phyloP scores from a whole-genome alignment of 2,329 filamentous ascomycete genomes.

The Aspergillus sp. region DNA sequence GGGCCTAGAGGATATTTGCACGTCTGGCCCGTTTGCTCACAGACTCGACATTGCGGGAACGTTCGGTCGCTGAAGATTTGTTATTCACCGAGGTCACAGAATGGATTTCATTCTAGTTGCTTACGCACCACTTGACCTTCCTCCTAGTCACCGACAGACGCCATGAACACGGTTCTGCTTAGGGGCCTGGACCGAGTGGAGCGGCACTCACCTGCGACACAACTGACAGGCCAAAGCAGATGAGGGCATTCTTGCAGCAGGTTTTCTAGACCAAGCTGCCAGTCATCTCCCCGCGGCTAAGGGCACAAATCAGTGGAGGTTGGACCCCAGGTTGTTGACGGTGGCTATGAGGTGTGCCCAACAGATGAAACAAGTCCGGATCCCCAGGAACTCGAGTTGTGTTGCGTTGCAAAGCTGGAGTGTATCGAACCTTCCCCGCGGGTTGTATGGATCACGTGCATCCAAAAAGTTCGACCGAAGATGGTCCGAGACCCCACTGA shows the following conservation, averaged over 20 bases:
- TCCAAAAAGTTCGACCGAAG: background rate
- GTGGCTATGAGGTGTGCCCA: background rate
- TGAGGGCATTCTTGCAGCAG: background rate
- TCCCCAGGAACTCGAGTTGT: no score
- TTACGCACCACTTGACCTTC: background rate
- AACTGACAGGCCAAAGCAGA: background rate
- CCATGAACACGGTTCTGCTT: background rate
- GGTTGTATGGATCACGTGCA: background rate
- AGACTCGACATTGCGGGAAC: conserved; percentile 16
- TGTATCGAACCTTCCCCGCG: background rate
- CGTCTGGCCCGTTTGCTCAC: conserved; percentile 16
- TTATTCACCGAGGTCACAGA: background rate
- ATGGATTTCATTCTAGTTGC: background rate
- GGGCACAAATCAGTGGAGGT: no score
- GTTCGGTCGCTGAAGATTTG: background rate
- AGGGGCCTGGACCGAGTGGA: background rate
- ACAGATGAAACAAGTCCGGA: no score
- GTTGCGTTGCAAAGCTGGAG: no score
- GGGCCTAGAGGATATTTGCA: conserved; percentile 27
- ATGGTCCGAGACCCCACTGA: background rate
- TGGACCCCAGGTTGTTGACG: background rate
- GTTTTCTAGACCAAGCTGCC: no score
- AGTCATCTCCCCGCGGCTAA: background rate
- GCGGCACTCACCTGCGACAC: background rate
- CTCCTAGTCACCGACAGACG: background rate